Evolutionary conservation across 2,329 filamentous ascomycete genomes (phyloP).

Genomic region (Stylonectria norvegica): DNA sequence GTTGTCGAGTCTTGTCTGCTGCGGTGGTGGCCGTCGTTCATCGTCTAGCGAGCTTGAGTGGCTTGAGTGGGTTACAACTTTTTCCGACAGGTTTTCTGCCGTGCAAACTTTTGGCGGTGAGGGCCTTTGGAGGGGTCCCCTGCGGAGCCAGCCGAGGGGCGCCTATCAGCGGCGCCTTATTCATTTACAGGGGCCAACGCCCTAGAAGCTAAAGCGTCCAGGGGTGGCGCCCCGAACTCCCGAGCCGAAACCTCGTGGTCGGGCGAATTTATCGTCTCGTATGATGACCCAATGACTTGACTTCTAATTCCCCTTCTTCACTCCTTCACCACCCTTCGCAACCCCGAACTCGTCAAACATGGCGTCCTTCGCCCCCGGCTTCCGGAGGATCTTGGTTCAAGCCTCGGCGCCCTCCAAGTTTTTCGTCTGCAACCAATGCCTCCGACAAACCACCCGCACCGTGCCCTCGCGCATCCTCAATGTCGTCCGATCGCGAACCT

Average conservation of each 20-base stretch:
- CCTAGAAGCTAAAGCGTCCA: neutral
- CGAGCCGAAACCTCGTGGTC: constrained; percentile 7
- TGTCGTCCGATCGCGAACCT: constrained; percentile 37
- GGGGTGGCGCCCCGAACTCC: constrained; percentile 2
- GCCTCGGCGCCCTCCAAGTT: constrained; percentile 34
- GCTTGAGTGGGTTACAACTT: constrained; percentile 1
- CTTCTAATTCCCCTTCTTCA: constrained; percentile 3
- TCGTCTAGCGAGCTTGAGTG: neutral
- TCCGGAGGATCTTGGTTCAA: constrained; percentile 40
- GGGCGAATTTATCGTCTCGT: constrained; percentile 2
- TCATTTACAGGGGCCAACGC: neutral
- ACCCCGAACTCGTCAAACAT: constrained; percentile 26
- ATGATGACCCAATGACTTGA: neutral
- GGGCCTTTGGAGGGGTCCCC: constrained; percentile 1
- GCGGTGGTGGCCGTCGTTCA: neutral
- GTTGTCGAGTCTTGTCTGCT: neutral
- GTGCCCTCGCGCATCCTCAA: constrained; percentile 39
- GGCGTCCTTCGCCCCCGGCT: constrained; percentile 41
- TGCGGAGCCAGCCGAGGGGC: constrained; percentile 16
- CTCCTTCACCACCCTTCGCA: constrained; percentile 12
- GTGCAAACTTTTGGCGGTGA: constrained; percentile 32
- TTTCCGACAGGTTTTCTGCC: constrained; percentile 31
- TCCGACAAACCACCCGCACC: constrained; percentile 30
- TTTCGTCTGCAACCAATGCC: constrained; percentile 50
- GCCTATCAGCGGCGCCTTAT: constrained; percentile 31